Evolutionary conservation across 2,329 filamentous ascomycete genomes (phyloP).

Genomic region (Rasamsonia emersonii): DNA sequence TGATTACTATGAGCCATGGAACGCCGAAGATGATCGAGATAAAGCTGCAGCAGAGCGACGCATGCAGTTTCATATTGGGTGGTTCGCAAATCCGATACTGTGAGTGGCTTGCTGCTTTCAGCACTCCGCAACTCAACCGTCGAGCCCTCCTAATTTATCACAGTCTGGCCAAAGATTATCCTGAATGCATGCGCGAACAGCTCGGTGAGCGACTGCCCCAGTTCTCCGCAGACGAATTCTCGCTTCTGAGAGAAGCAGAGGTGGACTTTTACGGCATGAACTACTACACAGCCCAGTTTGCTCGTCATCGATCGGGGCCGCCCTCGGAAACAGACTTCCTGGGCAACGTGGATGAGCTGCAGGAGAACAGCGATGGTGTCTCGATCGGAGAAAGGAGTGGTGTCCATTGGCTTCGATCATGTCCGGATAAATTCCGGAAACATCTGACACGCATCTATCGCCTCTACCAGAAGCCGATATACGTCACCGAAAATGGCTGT

Average conservation of each 20-base stretch:
- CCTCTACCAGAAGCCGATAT: conserved; percentile 16
- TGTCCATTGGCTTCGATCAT: conserved; percentile 3
- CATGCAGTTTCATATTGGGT: conserved; percentile 19
- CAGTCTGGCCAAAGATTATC: conserved; percentile 14
- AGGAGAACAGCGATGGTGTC: conserved; percentile 14
- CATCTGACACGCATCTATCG: conserved; percentile 16
- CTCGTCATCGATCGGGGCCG: conserved; percentile 13
- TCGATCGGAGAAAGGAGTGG: conserved; percentile 16
- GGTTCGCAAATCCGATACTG: conserved; percentile 23
- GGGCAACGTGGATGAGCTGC: conserved; percentile 15
- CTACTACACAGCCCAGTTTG: conserved; percentile 20
- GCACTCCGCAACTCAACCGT: not conserved
- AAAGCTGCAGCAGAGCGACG: conserved; percentile 16
- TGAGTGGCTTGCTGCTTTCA: not conserved
- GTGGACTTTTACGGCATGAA: conserved; percentile 22
- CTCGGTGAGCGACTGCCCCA: conserved; percentile 15
- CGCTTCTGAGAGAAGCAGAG: conserved; percentile 12
- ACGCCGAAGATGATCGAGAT: conserved; percentile 13
- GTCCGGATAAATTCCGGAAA: conserved; percentile 16
- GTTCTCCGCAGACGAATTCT: conserved; percentile 13
- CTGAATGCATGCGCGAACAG: conserved; percentile 14
- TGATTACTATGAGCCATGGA: conserved; percentile 19
- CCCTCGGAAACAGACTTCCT: conserved; percentile 16
- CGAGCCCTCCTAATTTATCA: not conserved
- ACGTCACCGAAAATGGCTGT: conserved; percentile 23